A percentile compares a stretch with the other conserved stretches of the same genome.
These are phyloP conservation scores for Penicillium lagena DNA, from an alignment of 495 filamentous ascomycete species.

Conservation along the genomic window DNA sequence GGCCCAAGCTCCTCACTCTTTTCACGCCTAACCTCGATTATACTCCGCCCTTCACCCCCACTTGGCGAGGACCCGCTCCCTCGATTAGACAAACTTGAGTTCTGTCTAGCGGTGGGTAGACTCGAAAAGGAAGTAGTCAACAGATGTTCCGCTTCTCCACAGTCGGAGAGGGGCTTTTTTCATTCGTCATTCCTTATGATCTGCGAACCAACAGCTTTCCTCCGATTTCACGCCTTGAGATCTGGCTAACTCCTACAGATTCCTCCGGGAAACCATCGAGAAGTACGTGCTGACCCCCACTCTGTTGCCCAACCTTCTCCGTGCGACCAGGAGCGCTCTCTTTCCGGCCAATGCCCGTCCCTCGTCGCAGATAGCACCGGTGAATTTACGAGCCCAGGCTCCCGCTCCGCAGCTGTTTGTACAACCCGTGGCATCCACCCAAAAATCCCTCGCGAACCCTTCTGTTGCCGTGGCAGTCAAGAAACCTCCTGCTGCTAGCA, in stretches of 20 bases:
- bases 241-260: constrained; percentile 45
- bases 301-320: constrained; percentile 67
- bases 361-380: constrained; percentile 11
- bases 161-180: constrained; percentile 13
- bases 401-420: constrained; percentile 24
- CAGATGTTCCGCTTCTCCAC: constrained; percentile 16
- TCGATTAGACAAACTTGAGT: background rate
- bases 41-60: constrained; percentile 19
- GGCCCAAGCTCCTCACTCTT: constrained; percentile 31
- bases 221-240: constrained; percentile 17
- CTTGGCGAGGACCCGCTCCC: constrained; percentile 1
- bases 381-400: constrained; percentile 14
- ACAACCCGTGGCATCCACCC: constrained; percentile 16
- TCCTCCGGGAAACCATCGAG: constrained; percentile 65
- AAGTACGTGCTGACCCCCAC: constrained; percentile 58
- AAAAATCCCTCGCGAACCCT: constrained; percentile 6
- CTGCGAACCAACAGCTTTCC: constrained; percentile 1
- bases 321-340: constrained; percentile 60
- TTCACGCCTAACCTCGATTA: constrained; percentile 22
- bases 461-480: constrained; percentile 2
- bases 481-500: background rate
- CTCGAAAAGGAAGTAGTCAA: constrained; percentile 1
- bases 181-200: constrained; percentile 3
- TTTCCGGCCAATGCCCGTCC: constrained; percentile 71
- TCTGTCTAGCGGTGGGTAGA: constrained; percentile 2